Evolutionary conservation across 257 asterid genomes (phyloP).

Genomic region (Fraxinus americana): DNA sequence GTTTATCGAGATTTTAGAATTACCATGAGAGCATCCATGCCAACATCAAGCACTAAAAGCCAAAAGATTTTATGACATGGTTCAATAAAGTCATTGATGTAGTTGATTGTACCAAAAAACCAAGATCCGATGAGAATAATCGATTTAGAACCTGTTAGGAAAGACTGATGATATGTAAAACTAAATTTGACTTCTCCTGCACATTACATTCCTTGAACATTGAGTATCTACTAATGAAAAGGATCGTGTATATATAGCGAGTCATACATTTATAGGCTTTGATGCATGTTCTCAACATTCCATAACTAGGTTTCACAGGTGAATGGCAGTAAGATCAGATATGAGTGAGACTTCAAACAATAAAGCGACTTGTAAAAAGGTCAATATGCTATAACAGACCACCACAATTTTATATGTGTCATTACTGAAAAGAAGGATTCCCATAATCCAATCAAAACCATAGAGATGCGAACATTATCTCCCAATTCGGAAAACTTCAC

Average conservation of each 20-base stretch:
- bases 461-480: not conserved
- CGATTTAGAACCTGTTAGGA: slow-evolving; percentile 71
- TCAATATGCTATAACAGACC: not conserved
- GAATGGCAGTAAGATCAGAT: slow-evolving; percentile 7
- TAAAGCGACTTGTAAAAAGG: not conserved
- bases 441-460: not conserved
- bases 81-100: slow-evolving; percentile 85
- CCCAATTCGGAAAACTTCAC: not conserved
- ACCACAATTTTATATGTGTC: too few relatives aligned
- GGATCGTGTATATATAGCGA: not conserved
- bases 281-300: not conserved
- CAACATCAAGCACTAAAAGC: slow-evolving; percentile 97
- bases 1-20: slow-evolving; percentile 8
- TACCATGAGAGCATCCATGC: slow-evolving; percentile 97
- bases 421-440: not conserved
- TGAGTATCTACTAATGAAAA: not conserved
- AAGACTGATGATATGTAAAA: not conserved
- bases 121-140: slow-evolving; percentile 92
- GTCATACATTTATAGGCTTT: slow-evolving; percentile 4
- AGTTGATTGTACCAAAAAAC: slow-evolving; percentile 95
- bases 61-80: slow-evolving; percentile 89
- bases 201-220: not conserved
- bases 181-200: not conserved
- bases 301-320: not conserved
- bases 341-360: not conserved